Percentiles rank a stretch among this genome's conserved stretches.
Evolutionary conservation across 768 basidiomycete species (phyloP).

Genomic region (Tricholoma flavovirens): DNA sequence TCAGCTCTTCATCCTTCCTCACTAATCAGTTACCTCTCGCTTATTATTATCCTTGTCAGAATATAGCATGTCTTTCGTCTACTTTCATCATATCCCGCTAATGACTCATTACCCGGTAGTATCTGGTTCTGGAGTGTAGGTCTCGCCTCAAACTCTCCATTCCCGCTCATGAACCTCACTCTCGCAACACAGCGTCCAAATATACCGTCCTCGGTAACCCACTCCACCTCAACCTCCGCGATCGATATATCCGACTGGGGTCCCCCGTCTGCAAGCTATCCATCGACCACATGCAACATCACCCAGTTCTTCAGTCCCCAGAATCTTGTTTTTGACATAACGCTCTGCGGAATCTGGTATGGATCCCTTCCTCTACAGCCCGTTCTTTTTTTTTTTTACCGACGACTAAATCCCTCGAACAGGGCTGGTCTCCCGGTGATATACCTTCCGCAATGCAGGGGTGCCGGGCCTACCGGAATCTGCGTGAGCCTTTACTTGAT

Average conservation of each 20-base stretch:
- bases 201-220: constrained; percentile 30
- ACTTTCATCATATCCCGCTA: background rate
- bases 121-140: constrained; percentile 46
- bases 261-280: constrained; percentile 34
- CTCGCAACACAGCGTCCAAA: constrained; percentile 26
- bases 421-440: constrained; percentile 41
- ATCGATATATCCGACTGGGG: constrained; percentile 39
- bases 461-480: constrained; percentile 28
- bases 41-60: constrained; percentile 5
- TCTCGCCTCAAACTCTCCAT: background rate
- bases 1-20: constrained; percentile 2
- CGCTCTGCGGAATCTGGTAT: constrained; percentile 44
- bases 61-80: constrained; percentile 20
- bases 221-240: constrained; percentile 23
- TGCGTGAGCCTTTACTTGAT: constrained; percentile 24
- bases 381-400: background rate
- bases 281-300: constrained; percentile 35
- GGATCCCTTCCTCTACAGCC: constrained; percentile 2
- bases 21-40: background rate
- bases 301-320: constrained; percentile 38
- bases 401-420: background rate
- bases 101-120: constrained; percentile 14
- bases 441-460: constrained; percentile 33
- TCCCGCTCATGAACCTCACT: constrained; percentile 16
- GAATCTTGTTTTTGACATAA: constrained; percentile 47